A percentile compares a stretch with the other conserved stretches of the same genome.
phyloP scores from a whole-genome alignment of 805 yeast genomes.

The Candida oleophila region DNA sequence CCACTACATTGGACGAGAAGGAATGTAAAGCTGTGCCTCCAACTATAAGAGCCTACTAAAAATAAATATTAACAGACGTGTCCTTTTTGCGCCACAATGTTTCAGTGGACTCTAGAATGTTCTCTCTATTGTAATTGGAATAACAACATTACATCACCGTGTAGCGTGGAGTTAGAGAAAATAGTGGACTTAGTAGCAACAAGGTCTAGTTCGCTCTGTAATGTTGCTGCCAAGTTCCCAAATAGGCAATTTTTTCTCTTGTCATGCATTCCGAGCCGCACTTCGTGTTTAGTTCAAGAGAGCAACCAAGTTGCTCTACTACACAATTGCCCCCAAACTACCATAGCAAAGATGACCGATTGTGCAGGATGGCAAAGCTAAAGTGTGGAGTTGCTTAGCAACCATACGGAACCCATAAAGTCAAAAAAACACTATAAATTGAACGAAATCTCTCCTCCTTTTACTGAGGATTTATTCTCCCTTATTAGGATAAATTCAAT shows the following conservation, averaged over 20 bases:
- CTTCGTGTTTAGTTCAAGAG: too few species aligned
- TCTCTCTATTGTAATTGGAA: too few species aligned
- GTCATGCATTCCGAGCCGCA: too few species aligned
- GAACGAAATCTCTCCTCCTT: neutral
- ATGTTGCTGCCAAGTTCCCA: neutral
- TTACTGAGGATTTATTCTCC: neutral
- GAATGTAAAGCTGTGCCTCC: constrained; percentile 98
- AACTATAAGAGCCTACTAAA: constrained; percentile 89
- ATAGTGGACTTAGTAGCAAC: neutral
- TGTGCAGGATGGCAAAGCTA: neutral
- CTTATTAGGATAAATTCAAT: neutral
- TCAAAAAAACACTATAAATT: too few species aligned
- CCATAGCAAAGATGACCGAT: neutral
- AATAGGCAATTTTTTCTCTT: neutral
- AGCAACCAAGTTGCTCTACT: neutral
- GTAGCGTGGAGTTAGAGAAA: too few species aligned
- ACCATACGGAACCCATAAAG: neutral
- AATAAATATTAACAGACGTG: too few species aligned
- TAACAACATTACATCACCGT: too few species aligned
- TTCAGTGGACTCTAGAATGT: too few species aligned
- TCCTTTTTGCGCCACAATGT: too few species aligned
- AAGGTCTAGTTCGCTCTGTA: neutral
- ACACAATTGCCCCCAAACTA: too few species aligned
- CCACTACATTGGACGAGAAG: constrained; percentile 79
- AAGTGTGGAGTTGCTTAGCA: constrained; percentile 3